Evolutionary conservation across 345 rosid species (phyloP), one percentile per base, ranked within the genome.

Genomic region (Eucalyptus sideroxylon): DNA sequence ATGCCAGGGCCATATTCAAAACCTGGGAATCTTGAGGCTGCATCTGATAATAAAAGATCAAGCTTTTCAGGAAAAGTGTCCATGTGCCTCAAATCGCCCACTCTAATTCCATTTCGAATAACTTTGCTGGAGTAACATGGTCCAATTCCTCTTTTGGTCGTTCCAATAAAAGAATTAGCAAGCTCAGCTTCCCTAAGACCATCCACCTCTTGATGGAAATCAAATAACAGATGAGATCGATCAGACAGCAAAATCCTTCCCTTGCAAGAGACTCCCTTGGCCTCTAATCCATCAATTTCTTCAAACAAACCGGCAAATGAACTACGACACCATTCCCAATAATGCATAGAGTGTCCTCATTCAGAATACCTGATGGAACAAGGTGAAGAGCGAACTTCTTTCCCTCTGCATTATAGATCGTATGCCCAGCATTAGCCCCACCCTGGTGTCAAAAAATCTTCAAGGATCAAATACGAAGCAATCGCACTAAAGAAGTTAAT

Each of bases 391-490:
- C 99, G 91, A 98, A 98, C 90, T 97, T 98, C 94, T 95, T 97
- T n/a, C 99, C 99, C 89, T 97, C 98, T 8, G 98, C 80, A 90
- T 96, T 98, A 72, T 98, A 98, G 88, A 98, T 97, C 8, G 99
- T 98, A 89, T 98, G 99, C 19, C 99, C 99, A 86, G 99, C 99
- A 92, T 98, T 98, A 49, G 99, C 98, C 92, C 99, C 99, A 72
- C 99, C 99, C 99, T 98, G 91, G 88, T 87, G 42, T 50, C 40
- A 83, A 55, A 88, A 44, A 83, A 77, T 80, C 16, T 80, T 60
- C 23, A 49, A 50, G 49, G 10, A 50, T 88, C 34, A 27, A 85
- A 85, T 42, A 37, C 3, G 17, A 87, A 55, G 50, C 34, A 87
- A 16, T 51, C 5, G 5, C 40, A 31, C 42, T 12, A 7, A 37